Evolutionary conservation across 2,329 filamentous ascomycete species (phyloP).

Genomic region (Venturia effusa): DNA sequence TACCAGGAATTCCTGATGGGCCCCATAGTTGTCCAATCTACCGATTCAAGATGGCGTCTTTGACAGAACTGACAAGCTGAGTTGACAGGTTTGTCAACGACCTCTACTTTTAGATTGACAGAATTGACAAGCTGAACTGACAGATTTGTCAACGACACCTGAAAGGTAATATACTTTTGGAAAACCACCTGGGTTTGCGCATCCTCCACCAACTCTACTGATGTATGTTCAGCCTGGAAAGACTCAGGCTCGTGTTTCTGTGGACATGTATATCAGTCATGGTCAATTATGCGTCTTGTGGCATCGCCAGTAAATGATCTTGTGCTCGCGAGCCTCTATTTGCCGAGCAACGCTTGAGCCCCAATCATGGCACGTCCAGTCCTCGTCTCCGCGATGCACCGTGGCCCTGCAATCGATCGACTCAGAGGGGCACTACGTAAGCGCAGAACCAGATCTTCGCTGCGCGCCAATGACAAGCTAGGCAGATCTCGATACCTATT

Average conservation of each 20-base stretch:
- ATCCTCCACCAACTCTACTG: background rate
- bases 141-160: too few species aligned
- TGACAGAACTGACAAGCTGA: background rate
- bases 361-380: background rate
- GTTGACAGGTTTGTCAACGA: too few species aligned
- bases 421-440: too few species aligned
- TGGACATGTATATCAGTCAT: background rate
- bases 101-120: too few species aligned
- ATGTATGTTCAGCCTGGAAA: background rate
- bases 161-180: too few species aligned
- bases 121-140: too few species aligned
- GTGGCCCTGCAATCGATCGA: background rate
- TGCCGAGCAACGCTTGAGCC: background rate
- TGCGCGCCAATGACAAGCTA: background rate
- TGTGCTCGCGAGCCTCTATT: background rate
- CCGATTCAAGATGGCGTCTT: too few species aligned
- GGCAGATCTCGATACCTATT: background rate
- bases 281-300: background rate
- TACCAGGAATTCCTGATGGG: background rate
- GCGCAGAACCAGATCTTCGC: background rate
- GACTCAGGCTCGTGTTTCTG: background rate
- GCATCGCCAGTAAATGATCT: background rate
- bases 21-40: background rate
- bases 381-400: background rate
- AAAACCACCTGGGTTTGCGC: background rate